Conservation (phyloP, 495 filamentous ascomycete genomes). For the Bryoglossum gracile region DNA sequence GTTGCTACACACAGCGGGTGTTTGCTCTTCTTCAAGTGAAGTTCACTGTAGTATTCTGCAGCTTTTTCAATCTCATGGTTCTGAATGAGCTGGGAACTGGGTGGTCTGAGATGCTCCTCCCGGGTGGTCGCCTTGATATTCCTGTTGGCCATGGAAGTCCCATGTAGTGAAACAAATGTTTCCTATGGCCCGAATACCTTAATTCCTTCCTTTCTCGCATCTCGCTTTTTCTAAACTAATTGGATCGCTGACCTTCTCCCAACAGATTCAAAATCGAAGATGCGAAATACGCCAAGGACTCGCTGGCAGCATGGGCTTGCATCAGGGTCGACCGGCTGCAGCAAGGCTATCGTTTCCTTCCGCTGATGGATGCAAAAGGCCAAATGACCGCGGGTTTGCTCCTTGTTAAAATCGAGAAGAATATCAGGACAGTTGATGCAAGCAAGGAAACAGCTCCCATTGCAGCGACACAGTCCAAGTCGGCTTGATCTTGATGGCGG, state of each 20-base stretch:
- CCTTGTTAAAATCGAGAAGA: slow-evolving; percentile 44
- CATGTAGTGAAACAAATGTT: too few relatives aligned
- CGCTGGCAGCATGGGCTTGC: slow-evolving; percentile 80
- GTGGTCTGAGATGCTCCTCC: background rate
- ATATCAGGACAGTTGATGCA: slow-evolving; percentile 4
- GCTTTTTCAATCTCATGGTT: background rate
- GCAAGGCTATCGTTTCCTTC: slow-evolving; percentile 68
- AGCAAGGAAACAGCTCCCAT: too few relatives aligned
- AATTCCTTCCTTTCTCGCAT: too few relatives aligned
- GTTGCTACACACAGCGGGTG: too few relatives aligned
- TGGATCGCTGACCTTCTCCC: too few relatives aligned
- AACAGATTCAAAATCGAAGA: slow-evolving; percentile 78
- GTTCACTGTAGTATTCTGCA: too few relatives aligned
- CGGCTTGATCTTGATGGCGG: too few relatives aligned
- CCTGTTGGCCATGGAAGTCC: too few relatives aligned
- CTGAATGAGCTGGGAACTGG: background rate
- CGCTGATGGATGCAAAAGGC: slow-evolving; percentile 59
- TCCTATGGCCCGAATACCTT: too few relatives aligned
- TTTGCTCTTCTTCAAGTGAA: too few relatives aligned
- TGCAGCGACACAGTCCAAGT: too few relatives aligned
- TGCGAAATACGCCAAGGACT: slow-evolving; percentile 62
- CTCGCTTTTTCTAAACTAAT: too few relatives aligned
- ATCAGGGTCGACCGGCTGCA: slow-evolving; percentile 73
- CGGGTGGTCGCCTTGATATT: background rate
- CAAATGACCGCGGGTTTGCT: slow-evolving; percentile 53